phyloP scores from a whole-genome alignment of 805 yeast genomes.

The Kodamaea fukazawae region DNA sequence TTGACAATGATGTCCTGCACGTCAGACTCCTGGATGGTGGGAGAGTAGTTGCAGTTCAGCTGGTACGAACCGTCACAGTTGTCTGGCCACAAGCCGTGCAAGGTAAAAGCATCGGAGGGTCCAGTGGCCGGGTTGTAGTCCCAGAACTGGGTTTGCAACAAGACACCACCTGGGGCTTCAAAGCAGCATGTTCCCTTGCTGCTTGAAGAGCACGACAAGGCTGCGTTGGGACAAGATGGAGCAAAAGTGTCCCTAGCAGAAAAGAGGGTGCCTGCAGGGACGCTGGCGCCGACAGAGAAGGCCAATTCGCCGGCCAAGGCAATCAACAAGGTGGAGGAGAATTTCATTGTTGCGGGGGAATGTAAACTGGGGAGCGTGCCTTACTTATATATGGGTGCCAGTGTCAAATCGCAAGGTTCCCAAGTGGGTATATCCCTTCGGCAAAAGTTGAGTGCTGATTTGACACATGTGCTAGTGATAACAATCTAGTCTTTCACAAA shows the following conservation, averaged over 20 bases:
- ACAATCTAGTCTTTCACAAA: no score
- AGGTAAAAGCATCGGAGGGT: slow-evolving; percentile 64
- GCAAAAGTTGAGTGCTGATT: no score
- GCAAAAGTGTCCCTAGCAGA: slow-evolving; percentile 8
- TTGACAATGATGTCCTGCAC: slow-evolving; percentile 25
- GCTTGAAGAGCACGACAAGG: slow-evolving; percentile 11
- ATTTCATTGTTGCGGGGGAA: no score
- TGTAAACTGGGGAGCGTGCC: no score
- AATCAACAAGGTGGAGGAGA: no score
- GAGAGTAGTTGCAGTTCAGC: slow-evolving; percentile 9
- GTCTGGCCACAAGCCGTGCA: slow-evolving; percentile 89
- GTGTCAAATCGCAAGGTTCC: no score
- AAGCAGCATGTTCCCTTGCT: slow-evolving; percentile 60
- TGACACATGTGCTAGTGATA: no score
- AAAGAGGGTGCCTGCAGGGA: no score
- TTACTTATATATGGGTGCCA: no score
- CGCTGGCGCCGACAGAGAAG: no score
- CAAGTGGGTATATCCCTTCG: no score
- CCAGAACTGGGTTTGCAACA: slow-evolving; percentile 89
- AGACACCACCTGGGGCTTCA: slow-evolving; percentile 79
- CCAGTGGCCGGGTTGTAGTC: slow-evolving; percentile 68
- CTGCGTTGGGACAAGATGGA: slow-evolving; percentile 8
- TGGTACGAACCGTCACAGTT: slow-evolving; percentile 65
- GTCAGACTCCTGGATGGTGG: slow-evolving; percentile 61
- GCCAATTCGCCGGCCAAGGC: no score